Evolutionary conservation across 2,329 filamentous ascomycete genomes (phyloP), one percentile per base, ranked within the genome.

Genomic region (Talaromyces sp.): DNA sequence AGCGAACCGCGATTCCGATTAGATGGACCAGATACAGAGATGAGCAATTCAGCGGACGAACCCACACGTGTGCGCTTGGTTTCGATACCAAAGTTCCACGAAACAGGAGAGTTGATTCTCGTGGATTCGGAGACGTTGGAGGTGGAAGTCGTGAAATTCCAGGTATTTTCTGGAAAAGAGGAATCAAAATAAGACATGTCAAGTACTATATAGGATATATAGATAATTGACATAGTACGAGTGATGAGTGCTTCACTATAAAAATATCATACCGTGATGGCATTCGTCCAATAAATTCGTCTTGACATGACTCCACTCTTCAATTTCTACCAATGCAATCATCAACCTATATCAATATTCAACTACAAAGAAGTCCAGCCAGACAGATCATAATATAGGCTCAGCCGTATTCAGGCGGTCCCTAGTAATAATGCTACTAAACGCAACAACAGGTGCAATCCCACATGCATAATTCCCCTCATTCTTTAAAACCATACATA

Each of bases 101-200:
- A 90, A 68, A 93, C 90, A 0, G 89, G 89, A 19, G 89, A 96
- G 79, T 73, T 99, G 25, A 88, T 97, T 0, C 73, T 99, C 61
- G 81, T 99, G 11, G 94, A 99, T 79, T 83, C 88, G 54, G 93
- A 98, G 78, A 96, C 91, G 1, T 77, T 97, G 67, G 91, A 93
- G 56, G 88, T 91, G 0, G 89, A 93, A 70, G 82, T 86, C 58
- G 82, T 97, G 25, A 88, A 86, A 72, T 84, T 87, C 70, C 80
- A 80, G 29, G 65, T 81, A 25, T 78, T 81, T 69, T 67, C 71
- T 6, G 76, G 75, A 15, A 65, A 74, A 40, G 72, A 78, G 65
- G 76, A 77, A 59, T 72, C n/a, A 71, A 69, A 73, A 76, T 69
- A 43, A 7, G 45, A 11, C 51, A 11, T 36, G 51, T 54, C 53